These are phyloP conservation scores for Suhomyces anneliseae DNA, from an alignment of 1,139 yeast genomes.

Conservation along the genomic window DNA sequence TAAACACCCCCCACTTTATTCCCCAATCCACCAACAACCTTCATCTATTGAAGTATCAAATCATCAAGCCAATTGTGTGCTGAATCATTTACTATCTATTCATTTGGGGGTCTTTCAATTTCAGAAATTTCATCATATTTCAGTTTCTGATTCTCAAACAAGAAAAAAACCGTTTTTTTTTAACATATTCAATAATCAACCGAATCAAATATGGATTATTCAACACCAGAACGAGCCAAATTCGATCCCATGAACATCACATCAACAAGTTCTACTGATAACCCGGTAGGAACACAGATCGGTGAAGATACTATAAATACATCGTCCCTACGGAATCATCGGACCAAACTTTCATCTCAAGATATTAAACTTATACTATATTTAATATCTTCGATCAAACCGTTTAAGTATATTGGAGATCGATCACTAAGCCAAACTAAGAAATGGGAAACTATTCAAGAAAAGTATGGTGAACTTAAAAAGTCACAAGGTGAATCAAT, in stretches of 20 bases:
- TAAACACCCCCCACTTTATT: too few relatives aligned
- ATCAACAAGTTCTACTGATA: constrained; percentile 5
- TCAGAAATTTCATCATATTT: too few relatives aligned
- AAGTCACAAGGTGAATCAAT: constrained; percentile 7
- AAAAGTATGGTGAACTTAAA: constrained; percentile 24
- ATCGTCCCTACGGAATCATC: constrained; percentile 2
- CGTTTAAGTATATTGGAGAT: constrained; percentile 41
- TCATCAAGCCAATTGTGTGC: too few relatives aligned
- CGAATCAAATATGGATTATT: background rate
- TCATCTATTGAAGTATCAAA: too few relatives aligned
- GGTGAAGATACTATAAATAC: background rate
- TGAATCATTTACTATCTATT: too few relatives aligned
- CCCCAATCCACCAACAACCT: too few relatives aligned
- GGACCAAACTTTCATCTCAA: constrained; percentile 30
- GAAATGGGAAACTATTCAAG: constrained; percentile 39
- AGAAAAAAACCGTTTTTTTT: too few relatives aligned
- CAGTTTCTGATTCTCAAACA: too few relatives aligned
- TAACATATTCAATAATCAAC: too few relatives aligned
- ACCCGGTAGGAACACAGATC: background rate
- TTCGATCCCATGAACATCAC: constrained; percentile 1
- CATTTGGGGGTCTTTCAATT: too few relatives aligned
- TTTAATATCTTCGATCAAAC: constrained; percentile 33
- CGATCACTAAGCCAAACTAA: constrained; percentile 33
- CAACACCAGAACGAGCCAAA: background rate
- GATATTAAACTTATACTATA: constrained; percentile 34